These are phyloP conservation scores for Sophora flavescens DNA, from an alignment of 306 rosid species.

Conservation along the genomic window DNA sequence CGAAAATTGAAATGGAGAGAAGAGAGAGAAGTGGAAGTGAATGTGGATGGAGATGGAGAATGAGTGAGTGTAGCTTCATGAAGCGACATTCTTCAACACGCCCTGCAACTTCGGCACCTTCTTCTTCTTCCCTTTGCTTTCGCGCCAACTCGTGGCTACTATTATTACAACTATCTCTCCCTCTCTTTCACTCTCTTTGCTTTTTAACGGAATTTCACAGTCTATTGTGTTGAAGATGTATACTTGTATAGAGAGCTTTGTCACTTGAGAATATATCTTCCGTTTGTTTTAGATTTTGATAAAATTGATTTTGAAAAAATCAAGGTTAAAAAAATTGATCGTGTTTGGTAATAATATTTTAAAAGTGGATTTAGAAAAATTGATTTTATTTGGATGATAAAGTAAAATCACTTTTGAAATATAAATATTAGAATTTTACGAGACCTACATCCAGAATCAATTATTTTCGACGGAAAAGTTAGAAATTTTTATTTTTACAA, in stretches of 20 bases:
- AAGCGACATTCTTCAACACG: slow-evolving; percentile 75
- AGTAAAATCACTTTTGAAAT: no score
- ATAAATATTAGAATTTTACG: no score
- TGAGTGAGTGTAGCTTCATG: slow-evolving; percentile 51
- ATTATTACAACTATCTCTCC: slow-evolving; percentile 44
- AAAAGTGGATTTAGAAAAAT: no score
- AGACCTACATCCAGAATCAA: no score
- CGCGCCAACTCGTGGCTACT: slow-evolving; percentile 89
- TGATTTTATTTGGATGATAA: no score
- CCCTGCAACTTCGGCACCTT: slow-evolving; percentile 79
- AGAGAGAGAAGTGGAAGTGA: slow-evolving; percentile 43
- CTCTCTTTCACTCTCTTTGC: slow-evolving; percentile 34
- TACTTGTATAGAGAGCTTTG: no score
- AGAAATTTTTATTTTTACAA: no score
- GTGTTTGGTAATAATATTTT: no score
- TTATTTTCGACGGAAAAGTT: no score
- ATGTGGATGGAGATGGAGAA: slow-evolving; percentile 57
- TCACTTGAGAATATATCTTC: background rate
- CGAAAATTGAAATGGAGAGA: slow-evolving; percentile 39
- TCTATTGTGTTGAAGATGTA: background rate
- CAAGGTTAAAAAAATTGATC: no score
- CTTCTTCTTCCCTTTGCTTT: slow-evolving; percentile 65
- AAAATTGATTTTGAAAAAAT: no score
- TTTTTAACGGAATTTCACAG: slow-evolving; percentile 39
- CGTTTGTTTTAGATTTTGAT: no score